These are phyloP conservation scores for Plasmodium falciparum DNA, from an alignment of 169 alveolate species.

Conservation along the genomic window DNA sequence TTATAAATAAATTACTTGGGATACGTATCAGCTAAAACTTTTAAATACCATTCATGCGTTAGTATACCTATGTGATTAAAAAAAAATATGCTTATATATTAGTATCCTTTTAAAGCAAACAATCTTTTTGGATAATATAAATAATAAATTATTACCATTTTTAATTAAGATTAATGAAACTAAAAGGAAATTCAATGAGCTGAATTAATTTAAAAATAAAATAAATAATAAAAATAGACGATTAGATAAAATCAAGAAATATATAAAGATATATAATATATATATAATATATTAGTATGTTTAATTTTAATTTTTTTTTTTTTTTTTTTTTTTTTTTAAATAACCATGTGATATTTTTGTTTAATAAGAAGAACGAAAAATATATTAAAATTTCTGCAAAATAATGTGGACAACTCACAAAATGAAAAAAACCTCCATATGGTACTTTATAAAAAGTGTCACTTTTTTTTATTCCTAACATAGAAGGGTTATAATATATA, in stretches of 20 bases:
- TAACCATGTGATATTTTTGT: slow-evolving; percentile 61
- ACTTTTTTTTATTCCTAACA: slow-evolving; percentile 15
- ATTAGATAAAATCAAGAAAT: neutral
- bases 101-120: neutral
- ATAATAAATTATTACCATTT: slow-evolving; percentile 25
- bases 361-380: slow-evolving; percentile 77
- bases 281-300: neutral
- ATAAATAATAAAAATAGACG: neutral
- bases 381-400: slow-evolving; percentile 86
- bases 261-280: too few species aligned
- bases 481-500: neutral
- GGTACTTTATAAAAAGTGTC: slow-evolving; percentile 84
- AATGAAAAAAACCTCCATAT: slow-evolving; percentile 84
- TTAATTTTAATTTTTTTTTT: neutral
- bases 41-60: slow-evolving; percentile 78
- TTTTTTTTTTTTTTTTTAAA: neutral
- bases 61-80: slow-evolving; percentile 45
- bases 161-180: slow-evolving; percentile 36
- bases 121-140: neutral
- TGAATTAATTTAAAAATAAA: neutral
- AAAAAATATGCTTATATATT: neutral
- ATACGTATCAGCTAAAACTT: slow-evolving; percentile 65
- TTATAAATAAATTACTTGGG: slow-evolving; percentile 76
- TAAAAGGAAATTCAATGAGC: slow-evolving; percentile 22
- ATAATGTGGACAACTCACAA: slow-evolving; percentile 89